Evolutionary conservation across 73 alveolate genomes (phyloP).

Genomic region (Blepharisma stoltei): DNA sequence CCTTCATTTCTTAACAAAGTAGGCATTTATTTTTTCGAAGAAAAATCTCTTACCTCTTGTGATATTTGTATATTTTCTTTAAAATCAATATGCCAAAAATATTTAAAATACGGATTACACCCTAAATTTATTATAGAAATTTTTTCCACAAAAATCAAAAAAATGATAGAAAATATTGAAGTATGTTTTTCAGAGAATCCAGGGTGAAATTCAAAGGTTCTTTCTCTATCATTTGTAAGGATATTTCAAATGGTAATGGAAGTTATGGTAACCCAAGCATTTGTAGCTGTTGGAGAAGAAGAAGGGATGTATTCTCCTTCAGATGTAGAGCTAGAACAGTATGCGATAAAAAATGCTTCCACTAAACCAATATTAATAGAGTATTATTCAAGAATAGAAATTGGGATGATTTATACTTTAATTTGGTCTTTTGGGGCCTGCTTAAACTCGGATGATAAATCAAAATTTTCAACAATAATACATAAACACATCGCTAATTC

Average conservation of each 20-base stretch:
- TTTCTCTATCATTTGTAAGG: neutral
- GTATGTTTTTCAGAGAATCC: neutral
- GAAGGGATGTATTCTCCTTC: conserved; percentile 22
- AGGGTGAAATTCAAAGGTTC: neutral
- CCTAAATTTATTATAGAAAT: neutral
- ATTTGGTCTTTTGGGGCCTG: conserved; percentile 10
- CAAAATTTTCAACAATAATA: neutral
- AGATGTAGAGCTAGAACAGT: neutral
- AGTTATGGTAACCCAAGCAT: neutral
- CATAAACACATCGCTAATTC: neutral
- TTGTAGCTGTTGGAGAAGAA: neutral
- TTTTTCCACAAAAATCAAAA: neutral
- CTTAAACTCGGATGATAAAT: neutral
- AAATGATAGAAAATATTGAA: neutral
- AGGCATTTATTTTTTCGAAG: no score
- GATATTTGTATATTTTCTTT: no score
- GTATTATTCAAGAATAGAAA: neutral
- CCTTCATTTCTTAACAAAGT: no score
- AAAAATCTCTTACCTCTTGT: no score
- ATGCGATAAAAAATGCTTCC: conserved; percentile 12
- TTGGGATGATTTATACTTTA: neutral
- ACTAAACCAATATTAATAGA: neutral
- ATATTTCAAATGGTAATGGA: neutral
- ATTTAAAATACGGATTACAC: neutral
- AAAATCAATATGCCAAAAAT: neutral